A percentile compares a stretch with the other conserved stretches of the same genome.
Conservation (phyloP, 2,329 filamentous ascomycete genomes). For the Ceratocystis variospora region DNA sequence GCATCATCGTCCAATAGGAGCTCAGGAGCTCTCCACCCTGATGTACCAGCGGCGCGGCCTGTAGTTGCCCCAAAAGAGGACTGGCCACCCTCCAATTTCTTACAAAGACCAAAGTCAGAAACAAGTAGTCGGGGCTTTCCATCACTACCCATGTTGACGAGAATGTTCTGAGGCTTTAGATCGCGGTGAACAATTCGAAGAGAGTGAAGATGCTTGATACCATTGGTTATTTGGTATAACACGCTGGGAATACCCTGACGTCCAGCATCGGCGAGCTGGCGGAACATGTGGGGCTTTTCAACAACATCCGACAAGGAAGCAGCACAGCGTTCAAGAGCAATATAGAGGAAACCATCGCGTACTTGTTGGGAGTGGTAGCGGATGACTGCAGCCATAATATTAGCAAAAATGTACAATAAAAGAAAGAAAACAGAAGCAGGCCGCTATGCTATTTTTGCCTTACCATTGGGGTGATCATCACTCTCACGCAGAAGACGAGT, state of each 20-base stretch:
- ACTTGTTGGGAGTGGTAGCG: constrained; percentile 89
- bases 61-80: constrained; percentile 92
- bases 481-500: constrained; percentile 82
- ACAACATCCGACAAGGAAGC: constrained; percentile 87
- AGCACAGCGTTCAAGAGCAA: constrained; percentile 85
- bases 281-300: constrained; percentile 55
- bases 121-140: constrained; percentile 74
- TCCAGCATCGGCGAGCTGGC: constrained; percentile 56
- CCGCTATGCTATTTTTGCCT: constrained; percentile 19
- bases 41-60: constrained; percentile 81
- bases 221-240: constrained; percentile 77
- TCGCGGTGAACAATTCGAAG: constrained; percentile 94
- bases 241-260: constrained; percentile 65
- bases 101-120: constrained; percentile 94
- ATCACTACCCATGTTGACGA: constrained; percentile 62
- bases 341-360: constrained; percentile 84
- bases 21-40: constrained; percentile 93
- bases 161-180: constrained; percentile 93
- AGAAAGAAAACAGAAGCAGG: not conserved
- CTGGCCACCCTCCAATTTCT: constrained; percentile 87
- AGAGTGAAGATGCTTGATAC: constrained; percentile 76
- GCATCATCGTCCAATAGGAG: constrained; percentile 69
- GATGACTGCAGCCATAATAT: constrained; percentile 48
- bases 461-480: constrained; percentile 81
- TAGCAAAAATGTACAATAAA: constrained; percentile 20